phyloP scores from a whole-genome alignment of 1,284 basidiomycete genomes.

The Rhizoctonia solani region DNA sequence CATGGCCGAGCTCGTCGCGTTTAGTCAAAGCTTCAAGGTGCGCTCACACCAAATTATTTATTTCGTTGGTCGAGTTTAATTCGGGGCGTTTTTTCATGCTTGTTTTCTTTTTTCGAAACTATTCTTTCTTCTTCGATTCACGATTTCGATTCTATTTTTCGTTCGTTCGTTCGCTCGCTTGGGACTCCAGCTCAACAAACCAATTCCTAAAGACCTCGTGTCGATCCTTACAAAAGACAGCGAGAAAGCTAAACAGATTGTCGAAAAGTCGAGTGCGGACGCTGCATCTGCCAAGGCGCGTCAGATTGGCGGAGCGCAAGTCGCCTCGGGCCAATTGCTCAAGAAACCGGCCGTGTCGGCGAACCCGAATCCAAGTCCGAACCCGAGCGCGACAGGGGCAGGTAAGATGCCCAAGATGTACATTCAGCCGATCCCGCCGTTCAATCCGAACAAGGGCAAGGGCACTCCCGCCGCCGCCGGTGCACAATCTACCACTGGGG shows the following conservation, averaged over 20 bases:
- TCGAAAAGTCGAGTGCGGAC: conserved; percentile 73
- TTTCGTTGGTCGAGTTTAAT: conserved; percentile 34
- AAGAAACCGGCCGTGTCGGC: conserved; percentile 43
- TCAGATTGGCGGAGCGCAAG: conserved; percentile 57
- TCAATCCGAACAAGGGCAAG: conserved; percentile 64
- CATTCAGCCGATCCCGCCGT: conserved; percentile 91
- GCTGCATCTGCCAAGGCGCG: conserved; percentile 66
- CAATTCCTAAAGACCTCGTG: conserved; percentile 93
- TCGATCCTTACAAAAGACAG: conserved; percentile 89
- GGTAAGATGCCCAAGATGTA: conserved; percentile 54
- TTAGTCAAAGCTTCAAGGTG: conserved; percentile 92
- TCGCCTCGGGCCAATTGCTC: conserved; percentile 40
- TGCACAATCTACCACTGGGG: conserved; percentile 41
- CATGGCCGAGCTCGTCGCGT: conserved; percentile 89
- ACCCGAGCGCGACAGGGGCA: conserved; percentile 41
- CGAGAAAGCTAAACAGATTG: conserved; percentile 80
- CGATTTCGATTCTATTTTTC: conserved; percentile 6
- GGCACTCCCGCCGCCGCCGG: conserved; percentile 44
- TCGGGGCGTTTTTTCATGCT: conserved; percentile 36
- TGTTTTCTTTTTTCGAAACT: conserved; percentile 10
- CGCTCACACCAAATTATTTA: conserved; percentile 40
- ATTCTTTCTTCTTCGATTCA: conserved; percentile 16
- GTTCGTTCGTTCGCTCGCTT: background rate
- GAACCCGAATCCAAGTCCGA: conserved; percentile 25
- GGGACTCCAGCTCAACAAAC: conserved; percentile 77